Evolutionary conservation across 2,329 filamentous ascomycete species (phyloP), one percentile per base, ranked within the genome.

Genomic region (Verticillium albo-atrum): DNA sequence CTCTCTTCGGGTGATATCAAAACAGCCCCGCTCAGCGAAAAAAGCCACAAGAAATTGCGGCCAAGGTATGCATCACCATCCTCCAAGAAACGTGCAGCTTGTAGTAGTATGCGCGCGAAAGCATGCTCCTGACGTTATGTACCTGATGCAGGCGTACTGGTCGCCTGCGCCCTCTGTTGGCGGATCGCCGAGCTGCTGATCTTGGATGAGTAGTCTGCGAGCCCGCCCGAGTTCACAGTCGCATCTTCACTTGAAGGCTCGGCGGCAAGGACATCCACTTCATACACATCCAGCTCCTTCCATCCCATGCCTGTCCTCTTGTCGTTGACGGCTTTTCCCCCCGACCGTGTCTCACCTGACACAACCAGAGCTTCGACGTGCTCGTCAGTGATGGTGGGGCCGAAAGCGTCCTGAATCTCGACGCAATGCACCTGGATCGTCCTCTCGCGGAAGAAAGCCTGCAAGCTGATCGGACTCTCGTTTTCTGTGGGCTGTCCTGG

Each of bases 121-220:
- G n/a, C n/a, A n/a, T n/a, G n/a, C n/a, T n/a, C n/a, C n/a, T n/a
- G n/a, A n/a, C n/a, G n/a, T n/a, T n/a, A n/a, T n/a, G n/a, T n/a
- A n/a, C n/a, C n/a, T n/a, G n/a, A n/a, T n/a, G n/a, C n/a, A n/a
- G n/a, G n/a, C n/a, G n/a, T n/a, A n/a, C n/a, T n/a, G n/a, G n/a
- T n/a, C n/a, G 70, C 68, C 60, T 74, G 69, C 0, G 79, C 78
- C 59, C 73, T 77, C 60, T 76, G 77, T 68, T 78, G 76, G 57
- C 89, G 80, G 66, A 97, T 96, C 60, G 89, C 89, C 1, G 93
- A 96, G 75, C 93, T 97, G 78, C 92, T 96, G 66, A 97, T 90
- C 77, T 97, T 98, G 62, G 84, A 83, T 27, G 88, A 85, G 74
- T 96, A 97, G 64, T 83, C 81, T 51, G 80, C 77, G 57, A 86